A percentile compares a stretch with the other conserved stretches of the same genome.
These are phyloP conservation scores for Coniosporium apollinis DNA, from an alignment of 495 filamentous ascomycete species.

Conservation along the genomic window DNA sequence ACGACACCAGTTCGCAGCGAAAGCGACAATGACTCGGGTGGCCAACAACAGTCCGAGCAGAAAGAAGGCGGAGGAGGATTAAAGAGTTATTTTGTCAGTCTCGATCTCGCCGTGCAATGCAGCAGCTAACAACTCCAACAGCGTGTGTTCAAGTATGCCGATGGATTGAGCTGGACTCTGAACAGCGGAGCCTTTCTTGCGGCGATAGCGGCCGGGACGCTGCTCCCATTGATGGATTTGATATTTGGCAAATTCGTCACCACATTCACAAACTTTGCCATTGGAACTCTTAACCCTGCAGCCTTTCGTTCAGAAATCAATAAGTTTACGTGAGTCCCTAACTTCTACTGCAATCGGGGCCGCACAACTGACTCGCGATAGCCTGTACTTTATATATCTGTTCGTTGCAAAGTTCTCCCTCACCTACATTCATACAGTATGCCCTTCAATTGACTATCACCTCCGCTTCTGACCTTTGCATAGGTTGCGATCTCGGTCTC, in stretches of 20 bases:
- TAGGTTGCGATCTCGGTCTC: conserved; percentile 16
- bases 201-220: conserved; percentile 19
- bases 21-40: too few relatives aligned
- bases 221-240: conserved; percentile 17
- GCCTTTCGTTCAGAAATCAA: conserved; percentile 16
- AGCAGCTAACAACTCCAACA: conserved; percentile 1
- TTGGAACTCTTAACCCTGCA: conserved; percentile 10
- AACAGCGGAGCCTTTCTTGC: conserved; percentile 11
- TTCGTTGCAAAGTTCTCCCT: conserved; percentile 22
- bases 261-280: conserved; percentile 19
- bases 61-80: conserved; percentile 3
- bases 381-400: conserved; percentile 26
- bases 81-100: conserved; percentile 11
- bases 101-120: not conserved
- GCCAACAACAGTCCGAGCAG: too few relatives aligned
- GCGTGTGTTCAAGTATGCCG: conserved; percentile 14
- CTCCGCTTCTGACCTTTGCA: not conserved
- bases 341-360: too few relatives aligned
- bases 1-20: too few relatives aligned
- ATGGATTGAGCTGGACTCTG: conserved; percentile 8
- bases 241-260: conserved; percentile 24
- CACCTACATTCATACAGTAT: conserved; percentile 18
- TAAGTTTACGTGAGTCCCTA: conserved; percentile 13
- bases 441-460: too few relatives aligned
- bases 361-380: too few relatives aligned